Conservation (phyloP, 345 rosid species). For the Sisymbrium irio region DNA sequence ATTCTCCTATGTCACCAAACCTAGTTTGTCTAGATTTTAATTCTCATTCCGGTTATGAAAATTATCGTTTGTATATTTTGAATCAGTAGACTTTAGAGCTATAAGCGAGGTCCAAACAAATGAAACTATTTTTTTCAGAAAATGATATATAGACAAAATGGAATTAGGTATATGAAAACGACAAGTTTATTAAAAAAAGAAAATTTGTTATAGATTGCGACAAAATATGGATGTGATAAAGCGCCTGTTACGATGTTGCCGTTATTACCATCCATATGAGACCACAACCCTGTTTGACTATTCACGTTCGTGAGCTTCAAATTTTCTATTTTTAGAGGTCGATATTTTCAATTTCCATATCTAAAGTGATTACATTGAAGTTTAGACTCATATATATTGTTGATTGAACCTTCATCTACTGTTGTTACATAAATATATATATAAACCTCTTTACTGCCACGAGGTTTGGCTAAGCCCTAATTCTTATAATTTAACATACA, state of each 20-base stretch:
- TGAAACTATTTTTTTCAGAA: background rate
- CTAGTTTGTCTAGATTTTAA: slow-evolving; percentile 1
- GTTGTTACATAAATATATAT: background rate
- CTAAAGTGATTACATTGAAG: too few relatives aligned
- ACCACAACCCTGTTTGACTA: background rate
- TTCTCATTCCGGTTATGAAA: too few relatives aligned
- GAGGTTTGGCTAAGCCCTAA: background rate
- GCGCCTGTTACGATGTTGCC: background rate
- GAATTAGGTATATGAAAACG: slow-evolving; percentile 8
- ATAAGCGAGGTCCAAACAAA: background rate
- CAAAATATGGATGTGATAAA: background rate
- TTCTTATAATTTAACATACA: background rate
- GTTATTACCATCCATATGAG: background rate
- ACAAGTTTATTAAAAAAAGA: background rate
- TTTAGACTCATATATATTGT: too few relatives aligned
- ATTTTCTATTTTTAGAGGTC: background rate
- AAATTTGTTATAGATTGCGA: background rate
- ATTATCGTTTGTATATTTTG: background rate
- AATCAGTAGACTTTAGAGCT: background rate
- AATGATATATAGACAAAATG: background rate
- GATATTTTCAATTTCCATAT: too few relatives aligned
- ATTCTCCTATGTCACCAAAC: slow-evolving; percentile 6
- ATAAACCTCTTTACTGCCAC: background rate
- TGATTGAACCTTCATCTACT: background rate
- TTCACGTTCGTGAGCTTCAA: background rate